Evolutionary conservation across 306 rosid genomes (phyloP), one percentile per base, ranked within the genome.

Genomic region (Begonia peltatifolia): DNA sequence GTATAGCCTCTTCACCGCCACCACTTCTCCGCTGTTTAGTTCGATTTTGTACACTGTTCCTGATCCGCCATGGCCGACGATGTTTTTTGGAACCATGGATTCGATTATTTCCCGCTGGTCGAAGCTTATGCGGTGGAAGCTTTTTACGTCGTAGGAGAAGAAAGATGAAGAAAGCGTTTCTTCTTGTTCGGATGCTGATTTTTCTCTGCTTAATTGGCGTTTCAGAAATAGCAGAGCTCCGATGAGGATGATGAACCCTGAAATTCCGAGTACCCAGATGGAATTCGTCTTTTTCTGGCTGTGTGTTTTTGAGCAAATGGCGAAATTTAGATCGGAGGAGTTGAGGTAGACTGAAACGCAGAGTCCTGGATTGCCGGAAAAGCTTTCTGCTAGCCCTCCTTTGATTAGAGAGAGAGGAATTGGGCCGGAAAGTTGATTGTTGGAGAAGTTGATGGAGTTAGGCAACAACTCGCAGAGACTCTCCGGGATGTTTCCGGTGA

Each of bases 41-140:
- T 77, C 87, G 6, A 92, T 83, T 71, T 66, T 87, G 77, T 81
- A 83, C 16, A 92, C 99, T 18, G 89, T 77, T 52, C 99, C 99
- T 1, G 96, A 86, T n/a, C 94, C 96, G 48, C 99, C 99, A 5
- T 66, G 81, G 14, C 96, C 99, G 61, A 92, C 83, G 43, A 81
- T 79, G 71, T 92, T 92, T 79, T 86, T 86, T 3, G 86, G 96
- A 6, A 73, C 87, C 87, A 86, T 76, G 12, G 88, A 74, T 17
- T 81, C 82, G 11, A 63, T 9, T 55, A 92, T 75, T 81, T 92
- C 87, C 9, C 78, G 65, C 49, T 59, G 99, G 64, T 86, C 79
- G 18, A 92, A 86, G 41, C 63, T 73, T 30, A 83, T 74, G 52
- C 75, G 84, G 66, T 92, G 99, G 58, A 83, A 92, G 74, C 94